A percentile compares a stretch with the other conserved stretches of the same genome.
phyloP scores from a whole-genome alignment of 805 yeast genomes.

The Kluyveromyces nonfermentans region DNA sequence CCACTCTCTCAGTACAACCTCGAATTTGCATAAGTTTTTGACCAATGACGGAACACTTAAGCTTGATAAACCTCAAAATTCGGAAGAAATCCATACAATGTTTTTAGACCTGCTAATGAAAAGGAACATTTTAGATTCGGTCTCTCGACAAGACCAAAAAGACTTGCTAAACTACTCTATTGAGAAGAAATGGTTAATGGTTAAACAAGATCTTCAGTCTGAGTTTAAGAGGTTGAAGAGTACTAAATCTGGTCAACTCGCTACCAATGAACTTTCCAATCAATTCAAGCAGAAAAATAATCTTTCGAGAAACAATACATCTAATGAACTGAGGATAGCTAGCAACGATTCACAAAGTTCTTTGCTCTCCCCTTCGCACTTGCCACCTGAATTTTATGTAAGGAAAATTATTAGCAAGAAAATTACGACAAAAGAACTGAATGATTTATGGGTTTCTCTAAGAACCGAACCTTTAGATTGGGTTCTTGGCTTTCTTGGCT shows the following conservation, averaged over 20 bases:
- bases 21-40: slow-evolving; percentile 22
- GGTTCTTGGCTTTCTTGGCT: slow-evolving; percentile 68
- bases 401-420: slow-evolving; percentile 60
- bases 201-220: slow-evolving; percentile 74
- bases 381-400: slow-evolving; percentile 69
- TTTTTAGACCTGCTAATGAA: slow-evolving; percentile 74
- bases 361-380: slow-evolving; percentile 23
- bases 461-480: slow-evolving; percentile 83
- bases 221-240: slow-evolving; percentile 52
- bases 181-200: slow-evolving; percentile 85
- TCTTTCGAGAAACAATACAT: slow-evolving; percentile 2
- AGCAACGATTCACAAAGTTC: slow-evolving; percentile 18
- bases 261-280: slow-evolving; percentile 1
- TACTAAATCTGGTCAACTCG: slow-evolving; percentile 15
- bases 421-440: slow-evolving; percentile 60
- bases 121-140: slow-evolving; percentile 57
- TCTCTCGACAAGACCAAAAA: slow-evolving; percentile 63
- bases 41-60: slow-evolving; percentile 24
- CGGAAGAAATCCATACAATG: slow-evolving; percentile 58
- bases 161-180: slow-evolving; percentile 68
- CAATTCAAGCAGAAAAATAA: slow-evolving; percentile 1
- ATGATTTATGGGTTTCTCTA: slow-evolving; percentile 80
- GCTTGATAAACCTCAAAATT: slow-evolving; percentile 61
- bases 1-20: slow-evolving; percentile 12
- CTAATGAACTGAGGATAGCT: slow-evolving; percentile 2